Evolutionary conservation across 2,329 filamentous ascomycete species (phyloP).

Genomic region (Cladosporium colombiae): DNA sequence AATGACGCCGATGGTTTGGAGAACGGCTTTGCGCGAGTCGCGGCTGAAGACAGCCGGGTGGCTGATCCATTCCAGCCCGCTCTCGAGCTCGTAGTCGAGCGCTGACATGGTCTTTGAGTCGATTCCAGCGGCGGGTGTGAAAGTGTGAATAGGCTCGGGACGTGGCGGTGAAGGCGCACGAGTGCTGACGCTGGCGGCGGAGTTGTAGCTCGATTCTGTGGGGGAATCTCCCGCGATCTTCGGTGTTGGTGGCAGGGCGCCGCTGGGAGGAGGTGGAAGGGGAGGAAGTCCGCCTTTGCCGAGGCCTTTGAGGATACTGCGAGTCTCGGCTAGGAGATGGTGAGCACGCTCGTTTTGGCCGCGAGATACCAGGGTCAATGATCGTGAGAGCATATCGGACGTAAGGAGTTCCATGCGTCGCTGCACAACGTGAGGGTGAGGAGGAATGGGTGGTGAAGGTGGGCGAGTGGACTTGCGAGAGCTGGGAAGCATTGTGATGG

Average conservation of each 20-base stretch:
- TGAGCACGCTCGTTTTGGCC: constrained; percentile 93
- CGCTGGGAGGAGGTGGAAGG: constrained; percentile 59
- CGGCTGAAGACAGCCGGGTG: constrained; percentile 93
- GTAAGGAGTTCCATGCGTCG: constrained; percentile 96
- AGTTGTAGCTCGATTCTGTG: constrained; percentile 26
- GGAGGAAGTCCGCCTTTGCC: constrained; percentile 93
- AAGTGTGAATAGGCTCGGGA: constrained; percentile 48
- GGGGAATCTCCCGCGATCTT: constrained; percentile 26
- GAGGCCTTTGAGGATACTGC: constrained; percentile 91
- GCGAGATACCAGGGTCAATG: constrained; percentile 84
- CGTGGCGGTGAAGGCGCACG: constrained; percentile 45
- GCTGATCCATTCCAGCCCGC: constrained; percentile 93
- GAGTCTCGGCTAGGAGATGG: constrained; percentile 87
- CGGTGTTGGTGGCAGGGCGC: constrained; percentile 41
- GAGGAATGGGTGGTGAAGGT: constrained; percentile 78
- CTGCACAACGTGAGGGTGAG: constrained; percentile 92
- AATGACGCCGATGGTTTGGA: constrained; percentile 96
- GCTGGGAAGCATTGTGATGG: constrained; percentile 87
- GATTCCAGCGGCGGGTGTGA: constrained; percentile 69
- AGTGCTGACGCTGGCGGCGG: constrained; percentile 18
- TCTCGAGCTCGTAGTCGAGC: constrained; percentile 86
- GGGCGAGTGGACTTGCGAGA: constrained; percentile 41
- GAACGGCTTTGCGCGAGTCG: constrained; percentile 90
- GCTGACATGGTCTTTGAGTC: constrained; percentile 79
- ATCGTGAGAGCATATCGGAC: constrained; percentile 94